Base-by-base conservation (phyloP, 1,284 basidiomycete species). In the Tremellales sp. region DNA sequence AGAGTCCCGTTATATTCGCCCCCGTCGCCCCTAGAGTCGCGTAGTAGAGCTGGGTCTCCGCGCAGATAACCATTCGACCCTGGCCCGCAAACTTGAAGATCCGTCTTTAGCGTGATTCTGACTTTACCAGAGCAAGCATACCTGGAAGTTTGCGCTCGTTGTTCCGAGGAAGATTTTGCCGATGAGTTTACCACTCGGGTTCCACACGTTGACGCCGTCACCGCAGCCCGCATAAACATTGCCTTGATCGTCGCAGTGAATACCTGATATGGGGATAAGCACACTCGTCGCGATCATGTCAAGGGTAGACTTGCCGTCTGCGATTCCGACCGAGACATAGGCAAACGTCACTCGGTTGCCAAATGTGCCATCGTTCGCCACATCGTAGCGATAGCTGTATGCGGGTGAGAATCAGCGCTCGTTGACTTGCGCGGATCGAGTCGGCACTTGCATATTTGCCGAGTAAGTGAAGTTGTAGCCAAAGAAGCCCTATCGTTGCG, bases 191-290 rank as follows among this genome's bases (percentile, higher is more conserved):
- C 85, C 85, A 13, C 76, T 60, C 0, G 77, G 58, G 60, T 81
- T 79, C 79, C 81, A 87, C 2, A 87, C 83, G 21, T 85, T 79
- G 1, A 85, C 80, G 35, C 86, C 87, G 56, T 89, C 86, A 5
- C 80, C 82, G 49, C 77, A 79, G 3, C 82, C 82, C 14, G 80
- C 74, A 54, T 85, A 86, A 1, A 87, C 77, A 57, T 86, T 85
- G 2, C 84, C 85, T 2, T 76, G 60, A 1, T 70, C 71, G 59
- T 88, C 85, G 25, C 75, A 67, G 56, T 79, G 78, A 27, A 81
- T 61, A n/a, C 78, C 61, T 60, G 31, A n/a, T 21, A 14, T 29
- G 9, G 13, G 3, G 3, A 38, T 34, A 14, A 22, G 8, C 12
- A 29, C 40, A 14, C 9, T 32, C 27, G 40, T n/a, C 27, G 27